Evolutionary conservation across 2,329 filamentous ascomycete species (phyloP), one percentile per base, ranked within the genome.

Genomic region (Tetracladium maxilliforme): DNA sequence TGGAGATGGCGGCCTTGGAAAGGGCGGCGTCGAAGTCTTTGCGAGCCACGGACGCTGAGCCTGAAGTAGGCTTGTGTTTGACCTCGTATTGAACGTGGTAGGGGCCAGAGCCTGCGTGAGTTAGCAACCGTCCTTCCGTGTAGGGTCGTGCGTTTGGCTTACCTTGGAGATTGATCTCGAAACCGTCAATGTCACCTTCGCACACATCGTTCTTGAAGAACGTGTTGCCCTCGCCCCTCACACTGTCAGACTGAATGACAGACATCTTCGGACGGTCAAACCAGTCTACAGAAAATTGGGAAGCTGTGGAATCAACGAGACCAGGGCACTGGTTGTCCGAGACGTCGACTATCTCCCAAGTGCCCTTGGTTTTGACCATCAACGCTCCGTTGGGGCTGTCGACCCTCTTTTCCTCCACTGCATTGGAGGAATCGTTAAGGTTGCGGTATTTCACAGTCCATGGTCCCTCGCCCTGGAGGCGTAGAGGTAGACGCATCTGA

Each of bases 151-250:
- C n/a, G n/a, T 12, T 24, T 19, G 21, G 44, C 62, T 52, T 66
- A 69, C 83, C 87, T 45, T 68, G 68, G 33, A 98, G 64, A 21
- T 66, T 64, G 26, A 98, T 58, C 41, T 94, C 84, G 28, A 94
- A 73, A 4, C 74, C 72, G 47, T 94, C 87, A 41, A 93, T 79
- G 33, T 95, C 87, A 16, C 87, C 87, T 54, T 98, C 86, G 43
- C 90, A 98, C 16, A 98, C 76, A 32, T 86, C 75, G 21, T 73
- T 66, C 49, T 92, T 92, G 37, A 73, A 46, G 43, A 75, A 79
- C 17, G 61, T 60, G 15, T 59, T 56, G 7, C 55, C 57, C 10
- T 59, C 56, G 18, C 61, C 50, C 8, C 56, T 56, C 23, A 81
- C 61, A 23, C 72, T 66, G 4, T 70, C 59, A n/a, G 68, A 69